These are phyloP conservation scores for Neofusicoccum ribis DNA, from an alignment of 2,329 filamentous ascomycete genomes.

Conservation along the genomic window DNA sequence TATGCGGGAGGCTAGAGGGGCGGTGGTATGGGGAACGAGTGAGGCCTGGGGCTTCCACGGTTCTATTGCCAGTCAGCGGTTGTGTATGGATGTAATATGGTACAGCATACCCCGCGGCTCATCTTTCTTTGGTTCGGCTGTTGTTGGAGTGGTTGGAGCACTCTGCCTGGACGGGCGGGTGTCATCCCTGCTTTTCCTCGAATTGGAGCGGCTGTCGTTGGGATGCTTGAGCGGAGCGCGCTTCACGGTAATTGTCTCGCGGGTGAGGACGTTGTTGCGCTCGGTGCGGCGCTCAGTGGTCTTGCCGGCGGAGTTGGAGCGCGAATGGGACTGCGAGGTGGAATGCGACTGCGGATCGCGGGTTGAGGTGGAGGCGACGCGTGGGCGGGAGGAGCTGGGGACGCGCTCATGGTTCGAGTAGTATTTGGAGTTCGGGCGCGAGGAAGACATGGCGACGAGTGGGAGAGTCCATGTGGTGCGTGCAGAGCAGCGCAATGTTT, in stretches of 20 bases:
- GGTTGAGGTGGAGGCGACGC: slow-evolving; percentile 31
- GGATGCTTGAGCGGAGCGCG: slow-evolving; percentile 39
- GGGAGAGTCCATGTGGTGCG: slow-evolving; percentile 28
- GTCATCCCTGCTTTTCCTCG: slow-evolving; percentile 31
- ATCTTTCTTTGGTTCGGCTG: slow-evolving; percentile 18
- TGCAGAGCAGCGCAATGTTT: slow-evolving; percentile 13
- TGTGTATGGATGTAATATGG: neutral
- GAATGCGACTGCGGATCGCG: slow-evolving; percentile 19
- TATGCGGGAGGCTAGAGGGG: slow-evolving; percentile 70
- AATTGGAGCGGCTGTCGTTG: slow-evolving; percentile 34
- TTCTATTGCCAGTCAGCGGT: slow-evolving; percentile 25
- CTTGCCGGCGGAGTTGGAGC: slow-evolving; percentile 11
- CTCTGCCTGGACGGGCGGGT: neutral
- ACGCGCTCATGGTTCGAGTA: slow-evolving; percentile 34
- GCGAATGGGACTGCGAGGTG: slow-evolving; percentile 11
- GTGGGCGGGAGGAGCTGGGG: slow-evolving; percentile 36
- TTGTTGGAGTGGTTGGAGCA: neutral
- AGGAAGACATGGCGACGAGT: slow-evolving; percentile 33
- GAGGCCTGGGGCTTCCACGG: slow-evolving; percentile 80
- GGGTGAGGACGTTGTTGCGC: slow-evolving; percentile 15
- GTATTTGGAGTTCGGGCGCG: slow-evolving; percentile 33
- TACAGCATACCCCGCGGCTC: slow-evolving; percentile 3
- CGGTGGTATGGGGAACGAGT: slow-evolving; percentile 67
- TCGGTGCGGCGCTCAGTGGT: slow-evolving; percentile 17
- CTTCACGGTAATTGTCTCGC: slow-evolving; percentile 11